Evolutionary conservation across 257 asterid species (phyloP).

Genomic region (Apocynum venetum): DNA sequence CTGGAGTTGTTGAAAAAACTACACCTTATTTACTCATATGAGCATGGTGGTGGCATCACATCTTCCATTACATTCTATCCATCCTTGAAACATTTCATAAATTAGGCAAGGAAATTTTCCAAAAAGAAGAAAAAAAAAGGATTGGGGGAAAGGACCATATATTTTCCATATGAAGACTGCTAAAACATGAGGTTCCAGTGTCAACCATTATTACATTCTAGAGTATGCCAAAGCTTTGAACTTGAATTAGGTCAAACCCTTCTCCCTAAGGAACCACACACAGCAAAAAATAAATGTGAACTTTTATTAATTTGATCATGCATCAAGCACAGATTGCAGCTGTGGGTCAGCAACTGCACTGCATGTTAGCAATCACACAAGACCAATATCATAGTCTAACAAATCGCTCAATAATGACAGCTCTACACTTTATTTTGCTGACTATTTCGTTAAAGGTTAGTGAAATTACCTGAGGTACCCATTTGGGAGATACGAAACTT

Average conservation of each 20-base stretch:
- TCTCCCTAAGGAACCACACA: neutral
- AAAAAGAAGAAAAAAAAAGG: neutral
- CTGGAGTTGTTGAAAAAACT: neutral
- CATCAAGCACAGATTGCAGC: neutral
- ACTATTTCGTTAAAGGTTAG: conserved; percentile 1
- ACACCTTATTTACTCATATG: neutral
- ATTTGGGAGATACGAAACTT: conserved; percentile 92
- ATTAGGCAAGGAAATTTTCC: neutral
- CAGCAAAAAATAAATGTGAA: neutral
- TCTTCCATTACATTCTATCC: too few species aligned
- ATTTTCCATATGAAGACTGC: neutral
- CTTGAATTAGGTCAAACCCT: neutral
- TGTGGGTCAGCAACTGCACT: neutral
- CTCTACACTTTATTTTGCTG: neutral
- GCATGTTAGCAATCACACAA: neutral
- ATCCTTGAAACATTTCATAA: conserved; percentile 1
- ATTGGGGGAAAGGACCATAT: neutral
- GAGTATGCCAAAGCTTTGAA: neutral
- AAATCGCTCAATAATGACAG: neutral
- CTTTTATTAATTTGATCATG: neutral
- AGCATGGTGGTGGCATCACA: neutral
- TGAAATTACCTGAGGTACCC: conserved; percentile 94
- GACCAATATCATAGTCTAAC: neutral
- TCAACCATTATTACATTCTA: neutral
- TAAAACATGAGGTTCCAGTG: neutral